phyloP scores from a whole-genome alignment of 345 rosid genomes.

The Gossypioides kirkii region DNA sequence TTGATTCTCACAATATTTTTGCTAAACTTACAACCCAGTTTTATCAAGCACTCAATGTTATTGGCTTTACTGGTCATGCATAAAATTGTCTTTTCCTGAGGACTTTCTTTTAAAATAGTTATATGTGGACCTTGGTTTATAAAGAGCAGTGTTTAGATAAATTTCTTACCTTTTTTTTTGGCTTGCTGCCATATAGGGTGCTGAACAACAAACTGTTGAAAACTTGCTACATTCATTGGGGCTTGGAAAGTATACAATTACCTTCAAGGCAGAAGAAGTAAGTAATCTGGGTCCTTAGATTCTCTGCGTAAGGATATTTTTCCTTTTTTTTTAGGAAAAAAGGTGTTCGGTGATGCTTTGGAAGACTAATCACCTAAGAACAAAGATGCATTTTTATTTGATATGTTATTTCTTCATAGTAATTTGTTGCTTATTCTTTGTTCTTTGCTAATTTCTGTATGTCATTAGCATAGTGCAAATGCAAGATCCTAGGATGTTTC shows the following conservation, averaged over 20 bases:
- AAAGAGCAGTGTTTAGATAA: neutral
- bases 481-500: neutral
- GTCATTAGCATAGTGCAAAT: neutral
- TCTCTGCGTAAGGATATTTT: neutral
- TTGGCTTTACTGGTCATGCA: neutral
- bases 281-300: slow-evolving; percentile 19
- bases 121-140: neutral
- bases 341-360: neutral
- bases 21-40: neutral
- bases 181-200: slow-evolving; percentile 37
- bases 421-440: neutral
- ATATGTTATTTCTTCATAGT: neutral
- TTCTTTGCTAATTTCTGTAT: neutral
- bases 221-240: slow-evolving; percentile 68
- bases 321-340: neutral
- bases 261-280: slow-evolving; percentile 95
- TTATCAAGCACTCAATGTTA: neutral
- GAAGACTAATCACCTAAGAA: neutral
- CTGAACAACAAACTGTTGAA: slow-evolving; percentile 75
- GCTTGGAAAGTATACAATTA: slow-evolving; percentile 62
- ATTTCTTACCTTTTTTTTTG: slow-evolving; percentile 5
- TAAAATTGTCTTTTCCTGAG: neutral
- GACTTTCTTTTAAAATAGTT: neutral
- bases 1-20: neutral
- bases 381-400: neutral